Percentiles rank a stretch among this genome's conserved stretches.
Evolutionary conservation across 768 basidiomycete genomes (phyloP).

Genomic region (Auriscalpium orientale): DNA sequence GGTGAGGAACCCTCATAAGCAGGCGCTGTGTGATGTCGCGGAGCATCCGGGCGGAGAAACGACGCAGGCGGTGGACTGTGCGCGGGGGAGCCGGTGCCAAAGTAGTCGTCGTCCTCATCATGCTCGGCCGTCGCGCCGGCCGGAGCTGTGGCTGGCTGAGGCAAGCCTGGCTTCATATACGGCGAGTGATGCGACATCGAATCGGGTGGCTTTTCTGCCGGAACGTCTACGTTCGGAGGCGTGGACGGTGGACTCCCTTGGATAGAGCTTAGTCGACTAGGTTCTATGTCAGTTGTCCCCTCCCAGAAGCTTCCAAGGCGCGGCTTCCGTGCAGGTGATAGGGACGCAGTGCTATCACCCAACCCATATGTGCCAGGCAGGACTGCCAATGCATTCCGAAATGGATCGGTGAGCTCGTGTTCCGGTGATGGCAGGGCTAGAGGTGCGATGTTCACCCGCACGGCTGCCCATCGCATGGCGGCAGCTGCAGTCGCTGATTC

Average conservation of each 20-base stretch:
- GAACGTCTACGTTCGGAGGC: conserved; percentile 14
- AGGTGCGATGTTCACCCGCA: conserved; percentile 76
- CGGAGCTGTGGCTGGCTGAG: not conserved
- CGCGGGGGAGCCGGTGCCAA: conserved; percentile 4
- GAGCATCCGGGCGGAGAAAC: conserved; percentile 2
- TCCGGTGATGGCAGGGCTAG: conserved; percentile 86
- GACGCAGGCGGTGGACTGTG: not conserved
- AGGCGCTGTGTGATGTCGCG: conserved; percentile 22
- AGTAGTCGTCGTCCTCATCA: conserved; percentile 22
- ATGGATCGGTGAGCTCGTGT: conserved; percentile 84
- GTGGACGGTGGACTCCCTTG: conserved; percentile 22
- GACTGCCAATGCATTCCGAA: conserved; percentile 64
- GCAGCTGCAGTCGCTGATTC: conserved; percentile 67
- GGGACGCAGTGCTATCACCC: conserved; percentile 25
- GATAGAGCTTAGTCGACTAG: conserved; percentile 22
- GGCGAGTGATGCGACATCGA: conserved; percentile 15
- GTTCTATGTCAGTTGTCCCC: conserved; percentile 61
- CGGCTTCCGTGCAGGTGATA: conserved; percentile 47
- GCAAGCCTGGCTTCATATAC: not conserved
- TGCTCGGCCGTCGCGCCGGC: conserved; percentile 9
- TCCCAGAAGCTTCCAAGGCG: conserved; percentile 71
- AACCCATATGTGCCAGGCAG: conserved; percentile 54
- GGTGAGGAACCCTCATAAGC: conserved; percentile 18
- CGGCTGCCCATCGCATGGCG: conserved; percentile 80
- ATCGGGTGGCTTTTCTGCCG: conserved; percentile 19